These are phyloP conservation scores for Talaromyces atroroseus DNA, from an alignment of 2,329 filamentous ascomycete genomes.

Conservation along the genomic window DNA sequence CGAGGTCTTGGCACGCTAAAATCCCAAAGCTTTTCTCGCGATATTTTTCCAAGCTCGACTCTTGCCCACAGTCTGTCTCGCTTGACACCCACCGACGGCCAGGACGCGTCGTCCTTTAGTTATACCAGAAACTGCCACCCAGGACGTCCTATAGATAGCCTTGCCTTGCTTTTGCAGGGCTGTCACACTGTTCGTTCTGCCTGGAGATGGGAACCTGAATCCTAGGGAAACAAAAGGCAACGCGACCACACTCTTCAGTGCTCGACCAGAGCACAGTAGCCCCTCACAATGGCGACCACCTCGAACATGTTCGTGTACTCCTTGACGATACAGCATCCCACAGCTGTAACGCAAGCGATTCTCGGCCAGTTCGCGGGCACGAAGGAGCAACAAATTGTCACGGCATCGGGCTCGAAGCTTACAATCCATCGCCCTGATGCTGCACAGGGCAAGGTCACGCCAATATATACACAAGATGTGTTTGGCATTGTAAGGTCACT, in stretches of 20 bases:
- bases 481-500: constrained; percentile 93
- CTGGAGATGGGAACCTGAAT: constrained; percentile 35
- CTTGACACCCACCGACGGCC: constrained; percentile 1
- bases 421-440: constrained; percentile 83
- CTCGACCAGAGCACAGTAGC: constrained; percentile 16
- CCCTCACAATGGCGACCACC: constrained; percentile 79
- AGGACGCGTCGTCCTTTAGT: constrained; percentile 14
- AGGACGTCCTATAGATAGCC: neutral
- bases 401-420: constrained; percentile 83
- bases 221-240: constrained; percentile 20
- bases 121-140: constrained; percentile 15
- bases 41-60: neutral
- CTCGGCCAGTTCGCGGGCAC: constrained; percentile 93
- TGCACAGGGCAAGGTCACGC: constrained; percentile 76
- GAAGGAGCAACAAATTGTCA: constrained; percentile 96
- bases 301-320: constrained; percentile 99
- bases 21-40: constrained; percentile 11
- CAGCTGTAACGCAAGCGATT: constrained; percentile 82
- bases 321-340: constrained; percentile 88
- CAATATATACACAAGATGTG: constrained; percentile 83
- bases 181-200: constrained; percentile 15
- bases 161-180: constrained; percentile 20
- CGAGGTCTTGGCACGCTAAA: constrained; percentile 11
- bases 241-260: constrained; percentile 7
- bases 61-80: neutral